Conservation (phyloP, 2,329 filamentous ascomycete genomes). For the Emericellopsis atlantica region DNA sequence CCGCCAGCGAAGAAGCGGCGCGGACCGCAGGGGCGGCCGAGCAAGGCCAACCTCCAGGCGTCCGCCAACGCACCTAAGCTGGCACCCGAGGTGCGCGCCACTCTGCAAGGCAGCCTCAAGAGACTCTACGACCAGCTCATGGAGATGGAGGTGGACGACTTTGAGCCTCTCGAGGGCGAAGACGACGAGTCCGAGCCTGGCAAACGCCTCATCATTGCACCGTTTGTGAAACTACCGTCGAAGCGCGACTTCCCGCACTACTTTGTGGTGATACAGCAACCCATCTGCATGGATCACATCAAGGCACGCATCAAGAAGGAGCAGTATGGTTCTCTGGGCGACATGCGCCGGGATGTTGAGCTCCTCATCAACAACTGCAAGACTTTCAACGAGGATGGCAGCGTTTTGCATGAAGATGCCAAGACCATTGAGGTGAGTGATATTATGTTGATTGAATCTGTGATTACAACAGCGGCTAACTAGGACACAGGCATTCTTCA, state of each 20-base stretch:
- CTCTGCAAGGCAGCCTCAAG: conserved; percentile 71
- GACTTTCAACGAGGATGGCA: conserved; percentile 94
- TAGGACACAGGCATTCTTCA: conserved; percentile 39
- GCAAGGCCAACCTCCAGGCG: conserved; percentile 32
- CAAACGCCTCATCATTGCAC: conserved; percentile 78
- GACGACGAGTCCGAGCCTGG: conserved; percentile 45
- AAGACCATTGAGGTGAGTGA: conserved; percentile 75
- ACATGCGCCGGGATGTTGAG: conserved; percentile 72
- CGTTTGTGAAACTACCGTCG: conserved; percentile 83
- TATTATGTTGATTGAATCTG: background rate
- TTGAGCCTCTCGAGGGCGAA: conserved; percentile 37
- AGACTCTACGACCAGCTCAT: conserved; percentile 70
- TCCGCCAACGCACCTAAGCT: conserved; percentile 32
- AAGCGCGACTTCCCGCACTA: conserved; percentile 90
- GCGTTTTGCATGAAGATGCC: conserved; percentile 82
- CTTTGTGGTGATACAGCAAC: conserved; percentile 82
- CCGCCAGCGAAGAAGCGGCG: conserved; percentile 69
- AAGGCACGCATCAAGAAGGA: conserved; percentile 92
- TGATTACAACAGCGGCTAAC: conserved; percentile 16
- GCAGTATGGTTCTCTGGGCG: conserved; percentile 71
- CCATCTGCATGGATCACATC: conserved; percentile 94
- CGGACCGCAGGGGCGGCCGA: conserved; percentile 56
- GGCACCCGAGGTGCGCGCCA: conserved; percentile 54
- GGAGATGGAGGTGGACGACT: conserved; percentile 68
- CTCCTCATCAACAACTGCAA: conserved; percentile 83